These are phyloP conservation scores for Aspergillus ustus DNA, from an alignment of 2,329 filamentous ascomycete genomes.

Conservation along the genomic window DNA sequence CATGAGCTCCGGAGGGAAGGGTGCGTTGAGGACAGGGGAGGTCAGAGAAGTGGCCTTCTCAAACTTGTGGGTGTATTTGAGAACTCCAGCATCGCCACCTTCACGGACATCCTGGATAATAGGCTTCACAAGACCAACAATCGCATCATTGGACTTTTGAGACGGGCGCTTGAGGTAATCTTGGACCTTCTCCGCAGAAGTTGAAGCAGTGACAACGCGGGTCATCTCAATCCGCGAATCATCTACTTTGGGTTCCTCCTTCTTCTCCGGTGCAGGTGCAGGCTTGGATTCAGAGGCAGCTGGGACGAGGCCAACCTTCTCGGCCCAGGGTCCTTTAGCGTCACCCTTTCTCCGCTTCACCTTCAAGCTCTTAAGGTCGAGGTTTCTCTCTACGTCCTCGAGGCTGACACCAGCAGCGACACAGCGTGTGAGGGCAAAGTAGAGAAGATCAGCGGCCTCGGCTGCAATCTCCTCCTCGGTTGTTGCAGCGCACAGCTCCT, in stretches of 20 bases:
- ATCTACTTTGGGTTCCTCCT: conserved; percentile 22
- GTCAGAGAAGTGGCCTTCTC: conserved; percentile 92
- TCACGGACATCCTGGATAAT: conserved; percentile 87
- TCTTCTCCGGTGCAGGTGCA: conserved; percentile 51
- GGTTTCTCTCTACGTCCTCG: conserved; percentile 86
- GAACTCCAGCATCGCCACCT: conserved; percentile 82
- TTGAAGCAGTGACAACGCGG: conserved; percentile 71
- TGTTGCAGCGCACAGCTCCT: conserved; percentile 87
- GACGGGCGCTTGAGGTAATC: conserved; percentile 84
- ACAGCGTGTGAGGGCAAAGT: conserved; percentile 92
- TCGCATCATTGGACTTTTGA: conserved; percentile 91
- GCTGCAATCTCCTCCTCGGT: conserved; percentile 85
- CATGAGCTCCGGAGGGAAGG: conserved; percentile 87
- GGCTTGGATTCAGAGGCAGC: conserved; percentile 49
- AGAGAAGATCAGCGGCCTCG: conserved; percentile 92
- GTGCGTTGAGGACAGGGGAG: conserved; percentile 85
- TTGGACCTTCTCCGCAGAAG: conserved; percentile 67
- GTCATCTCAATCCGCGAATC: conserved; percentile 79
- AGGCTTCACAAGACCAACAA: conserved; percentile 86
- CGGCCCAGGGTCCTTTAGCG: conserved; percentile 90
- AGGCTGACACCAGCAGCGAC: conserved; percentile 81
- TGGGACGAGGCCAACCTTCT: conserved; percentile 74
- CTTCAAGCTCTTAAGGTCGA: conserved; percentile 94
- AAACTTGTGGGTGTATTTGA: conserved; percentile 96
- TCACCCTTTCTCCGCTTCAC: conserved; percentile 92